Percentiles rank a stretch among this genome's conserved stretches.
These are phyloP conservation scores for Populus trichocarpa DNA, from an alignment of 441 rosid species.

Conservation along the genomic window DNA sequence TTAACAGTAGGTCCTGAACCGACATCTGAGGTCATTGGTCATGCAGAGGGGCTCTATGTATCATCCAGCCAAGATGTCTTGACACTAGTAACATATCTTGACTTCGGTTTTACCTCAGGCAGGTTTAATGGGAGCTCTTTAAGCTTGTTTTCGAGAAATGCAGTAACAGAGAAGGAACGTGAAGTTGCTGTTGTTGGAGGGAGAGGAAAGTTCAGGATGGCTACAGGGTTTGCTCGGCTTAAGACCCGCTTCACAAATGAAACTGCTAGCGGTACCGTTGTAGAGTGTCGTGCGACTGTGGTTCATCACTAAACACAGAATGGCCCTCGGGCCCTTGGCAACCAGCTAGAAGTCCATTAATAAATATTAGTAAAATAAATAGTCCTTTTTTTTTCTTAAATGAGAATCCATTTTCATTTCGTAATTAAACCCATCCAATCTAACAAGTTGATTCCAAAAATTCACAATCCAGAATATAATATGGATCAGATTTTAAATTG, in stretches of 20 bases:
- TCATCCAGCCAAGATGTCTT: conserved; percentile 21
- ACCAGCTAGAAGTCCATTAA: no score
- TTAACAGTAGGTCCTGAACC: conserved; percentile 38
- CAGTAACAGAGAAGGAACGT: no score
- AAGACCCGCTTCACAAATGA: conserved; percentile 27
- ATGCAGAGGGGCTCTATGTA: conserved; percentile 42
- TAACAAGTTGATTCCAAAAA: no score
- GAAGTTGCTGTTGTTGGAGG: no score
- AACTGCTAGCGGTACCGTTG: conserved; percentile 35
- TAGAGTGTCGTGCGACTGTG: conserved; percentile 47
- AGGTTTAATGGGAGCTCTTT: conserved; percentile 43
- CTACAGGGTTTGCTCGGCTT: conserved; percentile 35
- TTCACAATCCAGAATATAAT: no score
- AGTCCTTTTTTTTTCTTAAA: no score
- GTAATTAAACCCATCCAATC: no score
- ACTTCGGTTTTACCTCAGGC: conserved; percentile 34
- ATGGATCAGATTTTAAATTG: no score
- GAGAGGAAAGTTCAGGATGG: conserved; percentile 30
- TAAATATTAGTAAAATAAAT: no score
- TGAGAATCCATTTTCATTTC: no score
- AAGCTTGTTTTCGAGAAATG: no score
- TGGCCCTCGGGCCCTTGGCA: no score
- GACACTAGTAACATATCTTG: conserved; percentile 32
- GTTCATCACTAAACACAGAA: conserved; percentile 25
- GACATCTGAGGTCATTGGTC: conserved; percentile 34